Percentiles rank a stretch among this genome's conserved stretches.
These are phyloP conservation scores for Solanum hybrid DNA, from an alignment of 305 asterid species.

Conservation along the genomic window DNA sequence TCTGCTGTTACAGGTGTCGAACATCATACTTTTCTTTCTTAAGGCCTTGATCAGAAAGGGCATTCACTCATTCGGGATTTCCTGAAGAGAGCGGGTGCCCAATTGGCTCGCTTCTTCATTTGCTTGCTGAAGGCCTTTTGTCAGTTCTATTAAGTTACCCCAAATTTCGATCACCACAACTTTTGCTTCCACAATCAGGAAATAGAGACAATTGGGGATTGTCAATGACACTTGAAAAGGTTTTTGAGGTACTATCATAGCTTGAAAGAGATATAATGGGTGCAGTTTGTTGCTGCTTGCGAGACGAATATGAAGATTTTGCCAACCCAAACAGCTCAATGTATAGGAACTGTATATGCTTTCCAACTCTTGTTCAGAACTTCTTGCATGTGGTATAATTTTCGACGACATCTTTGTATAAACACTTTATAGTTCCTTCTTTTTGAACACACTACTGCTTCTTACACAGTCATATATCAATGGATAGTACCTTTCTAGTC, in stretches of 20 bases:
- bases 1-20: neutral
- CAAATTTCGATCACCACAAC: neutral
- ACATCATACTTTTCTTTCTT: neutral
- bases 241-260: slow-evolving; percentile 13
- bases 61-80: slow-evolving; percentile 5
- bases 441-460: neutral
- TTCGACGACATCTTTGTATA: neutral
- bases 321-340: slow-evolving; percentile 54
- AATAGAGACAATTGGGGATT: neutral
- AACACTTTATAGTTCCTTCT: neutral
- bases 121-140: neutral
- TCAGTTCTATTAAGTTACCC: neutral
- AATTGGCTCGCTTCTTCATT: neutral
- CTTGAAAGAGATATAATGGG: slow-evolving; percentile 49
- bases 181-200: neutral
- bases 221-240: slow-evolving; percentile 16
- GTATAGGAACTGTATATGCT: slow-evolving; percentile 58
- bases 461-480: neutral
- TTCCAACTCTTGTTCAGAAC: slow-evolving; percentile 56
- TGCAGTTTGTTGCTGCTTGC: slow-evolving; percentile 79
- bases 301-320: slow-evolving; percentile 65
- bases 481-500: neutral
- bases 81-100: slow-evolving; percentile 12
- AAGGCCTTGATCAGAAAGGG: slow-evolving; percentile 4
- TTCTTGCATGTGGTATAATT: slow-evolving; percentile 56